phyloP scores from a whole-genome alignment of 495 filamentous ascomycete species.

The Podospora pseudoanserina region DNA sequence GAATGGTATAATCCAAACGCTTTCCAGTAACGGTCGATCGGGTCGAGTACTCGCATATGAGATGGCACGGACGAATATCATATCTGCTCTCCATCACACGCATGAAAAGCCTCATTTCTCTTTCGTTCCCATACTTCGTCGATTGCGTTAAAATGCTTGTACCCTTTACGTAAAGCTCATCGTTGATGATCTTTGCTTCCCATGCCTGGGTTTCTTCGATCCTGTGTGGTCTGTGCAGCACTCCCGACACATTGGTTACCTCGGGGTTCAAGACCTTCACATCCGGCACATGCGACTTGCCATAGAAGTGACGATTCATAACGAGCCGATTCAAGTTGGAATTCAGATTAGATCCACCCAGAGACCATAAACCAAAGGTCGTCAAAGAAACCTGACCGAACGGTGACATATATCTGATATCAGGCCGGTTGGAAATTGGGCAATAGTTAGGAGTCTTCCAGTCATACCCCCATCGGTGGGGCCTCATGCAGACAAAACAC shows the following conservation, averaged over 20 bases:
- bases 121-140: neutral
- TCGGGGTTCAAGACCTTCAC: neutral
- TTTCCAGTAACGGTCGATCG: no score
- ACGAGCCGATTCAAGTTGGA: neutral
- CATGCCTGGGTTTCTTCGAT: neutral
- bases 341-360: neutral
- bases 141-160: neutral
- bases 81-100: neutral
- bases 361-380: neutral
- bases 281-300: neutral
- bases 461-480: neutral
- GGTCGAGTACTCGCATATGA: no score
- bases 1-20: no score
- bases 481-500: neutral
- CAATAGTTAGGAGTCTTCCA: neutral
- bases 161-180: neutral
- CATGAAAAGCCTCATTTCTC: neutral
- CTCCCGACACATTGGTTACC: neutral
- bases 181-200: neutral
- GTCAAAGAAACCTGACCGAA: neutral
- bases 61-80: no score
- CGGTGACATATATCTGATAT: no score
- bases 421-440: neutral
- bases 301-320: neutral
- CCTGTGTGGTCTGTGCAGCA: neutral